These are phyloP conservation scores for Quercus mongolica DNA, from an alignment of 306 rosid species.

Conservation along the genomic window DNA sequence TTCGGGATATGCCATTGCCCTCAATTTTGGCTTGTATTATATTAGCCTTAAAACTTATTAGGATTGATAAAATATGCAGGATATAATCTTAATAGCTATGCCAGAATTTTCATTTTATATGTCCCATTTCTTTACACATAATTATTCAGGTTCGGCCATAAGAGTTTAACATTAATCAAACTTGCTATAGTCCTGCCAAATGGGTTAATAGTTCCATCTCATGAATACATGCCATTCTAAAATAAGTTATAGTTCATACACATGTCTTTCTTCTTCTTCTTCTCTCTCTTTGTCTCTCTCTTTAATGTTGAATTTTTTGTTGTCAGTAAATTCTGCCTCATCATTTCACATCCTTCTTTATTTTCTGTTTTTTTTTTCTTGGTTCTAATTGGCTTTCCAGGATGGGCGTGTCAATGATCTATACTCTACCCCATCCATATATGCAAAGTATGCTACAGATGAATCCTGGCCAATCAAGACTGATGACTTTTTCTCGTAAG, in stretches of 20 bases:
- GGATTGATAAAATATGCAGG: not conserved
- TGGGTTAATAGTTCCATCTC: not conserved
- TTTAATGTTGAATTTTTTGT: not conserved
- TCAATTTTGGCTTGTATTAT: not conserved
- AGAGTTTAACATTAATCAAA: not conserved
- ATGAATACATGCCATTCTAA: not conserved
- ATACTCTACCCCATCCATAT: constrained; percentile 83
- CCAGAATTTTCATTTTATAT: not conserved
- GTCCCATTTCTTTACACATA: not conserved
- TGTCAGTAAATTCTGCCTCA: not conserved
- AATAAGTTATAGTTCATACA: not conserved
- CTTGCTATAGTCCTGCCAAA: not conserved
- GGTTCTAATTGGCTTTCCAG: constrained; percentile 25
- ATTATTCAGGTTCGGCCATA: not conserved
- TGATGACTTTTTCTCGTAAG: constrained; percentile 83
- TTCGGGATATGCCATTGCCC: not conserved
- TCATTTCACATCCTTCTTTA: not conserved
- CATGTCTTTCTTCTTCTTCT: not conserved
- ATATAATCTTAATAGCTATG: not conserved
- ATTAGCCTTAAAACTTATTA: not conserved
- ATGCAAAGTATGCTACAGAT: constrained; percentile 60
- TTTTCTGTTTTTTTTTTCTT: not conserved
- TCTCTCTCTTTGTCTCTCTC: too few species aligned
- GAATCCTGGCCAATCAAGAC: constrained; percentile 82
- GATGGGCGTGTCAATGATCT: constrained; percentile 85